Base-by-base conservation (phyloP, 225 moss, liverwort and hornwort genomes). In the Marchantia polymorpha region DNA sequence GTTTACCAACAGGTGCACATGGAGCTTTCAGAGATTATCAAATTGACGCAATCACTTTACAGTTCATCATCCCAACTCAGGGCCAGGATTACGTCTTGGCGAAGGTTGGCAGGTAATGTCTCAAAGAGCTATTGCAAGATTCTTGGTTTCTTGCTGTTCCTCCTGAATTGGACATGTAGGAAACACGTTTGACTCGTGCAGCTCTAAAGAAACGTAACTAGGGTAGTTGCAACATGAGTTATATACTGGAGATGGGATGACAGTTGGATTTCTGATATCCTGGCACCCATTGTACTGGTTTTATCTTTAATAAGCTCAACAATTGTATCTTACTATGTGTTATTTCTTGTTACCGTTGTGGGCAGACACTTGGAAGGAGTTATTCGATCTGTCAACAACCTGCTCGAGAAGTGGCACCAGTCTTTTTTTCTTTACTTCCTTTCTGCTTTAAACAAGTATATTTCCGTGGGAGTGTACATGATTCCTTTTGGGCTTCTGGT, bases 341-440 rank as follows among this genome's bases (percentile, higher is more conserved):
- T 16, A 10, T 51, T 23, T 0, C 25, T 7, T 26, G 0, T 26
- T 29, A 14, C 15, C 30, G 12, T 55, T 54, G 12, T 83, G 66
- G 51, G 69, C 92, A 99, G 99, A 74, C 86, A 95, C 81, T 89
- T 99, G 80, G 99, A 99, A 84, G 92, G 92, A 81, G 90, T 94
- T 13, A 83, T 94, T 84, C 92, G 93, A 72, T 95, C 93, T 6
- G 93, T 92, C 64, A 99, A 99, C 80, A 99, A 99, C 81, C 76
- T 99, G 25, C 89, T 99, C 68, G 99, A 99, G 85, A 99, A 99
- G 79, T 95, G 95, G 81, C 99, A 99, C 46, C 99, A 99, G 81
- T 99, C 97, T 47, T 91, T 94, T 82, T 97, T 99, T 85, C 85
- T 99, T 16, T 99, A 92, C 81, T 88, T 92, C 77, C 93, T 97